Conservation (phyloP, 352 stramenopile species). For the Discostella stelligera region DNA sequence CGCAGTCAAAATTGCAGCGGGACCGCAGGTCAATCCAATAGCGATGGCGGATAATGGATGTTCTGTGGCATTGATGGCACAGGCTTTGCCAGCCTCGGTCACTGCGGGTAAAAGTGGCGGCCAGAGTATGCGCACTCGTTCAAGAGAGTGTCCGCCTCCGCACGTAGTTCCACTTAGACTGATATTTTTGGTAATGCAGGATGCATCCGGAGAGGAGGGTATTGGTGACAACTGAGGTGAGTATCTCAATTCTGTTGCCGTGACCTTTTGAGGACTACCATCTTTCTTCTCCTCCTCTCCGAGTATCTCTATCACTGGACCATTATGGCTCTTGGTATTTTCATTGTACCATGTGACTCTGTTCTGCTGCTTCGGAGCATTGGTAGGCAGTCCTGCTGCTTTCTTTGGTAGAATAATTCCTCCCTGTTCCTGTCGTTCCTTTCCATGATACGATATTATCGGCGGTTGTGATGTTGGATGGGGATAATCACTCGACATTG, state of each 20-base stretch:
- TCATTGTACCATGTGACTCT: constrained; percentile 40
- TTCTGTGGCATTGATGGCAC: constrained; percentile 46
- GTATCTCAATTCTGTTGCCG: constrained; percentile 15
- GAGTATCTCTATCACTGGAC: constrained; percentile 38
- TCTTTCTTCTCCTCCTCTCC: constrained; percentile 48
- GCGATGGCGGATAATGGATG: constrained; percentile 55
- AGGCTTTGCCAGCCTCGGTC: constrained; percentile 34
- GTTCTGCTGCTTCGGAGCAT: background rate
- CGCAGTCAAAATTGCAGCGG: constrained; percentile 52
- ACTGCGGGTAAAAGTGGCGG: constrained; percentile 63
- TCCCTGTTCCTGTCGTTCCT: background rate
- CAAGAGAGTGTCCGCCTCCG: background rate
- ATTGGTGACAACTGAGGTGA: constrained; percentile 26
- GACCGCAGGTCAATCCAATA: constrained; percentile 62
- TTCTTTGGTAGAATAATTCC: background rate
- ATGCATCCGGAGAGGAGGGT: constrained; percentile 19
- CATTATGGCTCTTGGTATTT: constrained; percentile 12
- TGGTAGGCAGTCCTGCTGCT: background rate
- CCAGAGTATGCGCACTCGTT: constrained; percentile 64
- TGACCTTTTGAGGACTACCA: constrained; percentile 18
- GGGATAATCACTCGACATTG: constrained; percentile 6
- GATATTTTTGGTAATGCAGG: background rate
- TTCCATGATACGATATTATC: background rate
- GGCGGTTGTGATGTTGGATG: background rate
- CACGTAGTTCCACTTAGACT: background rate